Evolutionary conservation across 2,329 filamentous ascomycete genomes (phyloP), one percentile per base, ranked within the genome.

Genomic region (Ophiostoma sp.): DNA sequence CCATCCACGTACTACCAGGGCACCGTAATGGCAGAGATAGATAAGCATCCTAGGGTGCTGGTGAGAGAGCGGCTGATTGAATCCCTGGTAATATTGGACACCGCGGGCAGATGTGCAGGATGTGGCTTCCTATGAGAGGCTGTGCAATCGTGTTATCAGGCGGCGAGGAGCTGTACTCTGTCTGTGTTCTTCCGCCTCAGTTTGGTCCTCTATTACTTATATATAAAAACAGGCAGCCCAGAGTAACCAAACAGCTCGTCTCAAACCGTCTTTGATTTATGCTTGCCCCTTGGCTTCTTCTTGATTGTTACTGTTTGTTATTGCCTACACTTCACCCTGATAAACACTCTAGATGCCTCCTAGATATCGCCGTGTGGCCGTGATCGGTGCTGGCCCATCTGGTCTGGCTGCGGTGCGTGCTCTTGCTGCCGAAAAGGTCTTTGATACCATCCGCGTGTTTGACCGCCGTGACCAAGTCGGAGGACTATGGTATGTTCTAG

Each of bases 301-400:
- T 31, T 15, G 11, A 1, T 41, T 41, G 11, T 11, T 41, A 13
- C 39, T 15, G 39, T 4, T 41, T 13, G 4, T 13, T 20, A n/a
- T 48, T 48, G 15, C 5, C 54, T 20, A 10, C 15, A 17, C 48
- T 3, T 52, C 44, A 57, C 27, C 5, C 6, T 3, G 8, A 4
- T n/a, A 23, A 6, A 20, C 15, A 8, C 7, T 6, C 57, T 1
- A 35, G 15, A 67, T 67, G 65, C 1, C 65, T 67, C 65, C 65
- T 31, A 23, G 65, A 41, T 67, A 44, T 44, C 68, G 68, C 7
- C 71, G 80, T 1, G 79, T 83, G 6, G 80, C 80, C 27, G 77
- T 82, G 44, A 79, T 83, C 66, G 81, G 81, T 15, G 81, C 80
- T 6, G 81, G 81, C 31, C 79, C 81, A 17, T 77, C 80, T 69